These are phyloP conservation scores for Marchantia paleacea DNA, from an alignment of 225 moss, liverwort and hornwort species.

Conservation along the genomic window DNA sequence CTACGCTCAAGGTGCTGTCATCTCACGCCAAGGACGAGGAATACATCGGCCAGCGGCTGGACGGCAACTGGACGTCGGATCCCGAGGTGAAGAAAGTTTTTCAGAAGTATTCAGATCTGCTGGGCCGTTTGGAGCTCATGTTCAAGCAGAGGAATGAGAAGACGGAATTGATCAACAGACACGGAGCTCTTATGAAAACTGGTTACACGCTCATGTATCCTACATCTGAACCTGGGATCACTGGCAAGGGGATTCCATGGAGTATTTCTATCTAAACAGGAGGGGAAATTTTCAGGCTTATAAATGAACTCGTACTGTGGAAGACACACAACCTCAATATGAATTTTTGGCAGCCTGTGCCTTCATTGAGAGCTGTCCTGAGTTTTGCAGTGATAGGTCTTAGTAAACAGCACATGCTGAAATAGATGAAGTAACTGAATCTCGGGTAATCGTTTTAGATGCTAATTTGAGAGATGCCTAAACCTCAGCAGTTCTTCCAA, in stretches of 20 bases:
- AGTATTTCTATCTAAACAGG: conserved; percentile 30
- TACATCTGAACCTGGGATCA: conserved; percentile 44
- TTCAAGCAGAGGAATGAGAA: conserved; percentile 40
- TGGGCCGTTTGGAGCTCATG: conserved; percentile 27
- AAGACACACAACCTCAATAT: too few species aligned
- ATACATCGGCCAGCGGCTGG: conserved; percentile 35
- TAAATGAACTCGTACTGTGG: too few species aligned
- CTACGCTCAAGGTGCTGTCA: conserved; percentile 57
- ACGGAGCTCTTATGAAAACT: conserved; percentile 30
- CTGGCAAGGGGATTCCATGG: conserved; percentile 51
- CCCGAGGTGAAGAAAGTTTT: not conserved
- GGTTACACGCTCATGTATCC: conserved; percentile 49
- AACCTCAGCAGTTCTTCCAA: too few species aligned
- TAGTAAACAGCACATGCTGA: too few species aligned
- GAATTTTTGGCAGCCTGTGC: too few species aligned
- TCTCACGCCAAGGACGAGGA: conserved; percentile 65
- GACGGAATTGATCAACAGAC: conserved; percentile 33
- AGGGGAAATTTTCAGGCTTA: too few species aligned
- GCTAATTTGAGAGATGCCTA: too few species aligned
- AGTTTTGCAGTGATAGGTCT: too few species aligned
- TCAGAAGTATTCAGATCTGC: conserved; percentile 26
- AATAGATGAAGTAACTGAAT: too few species aligned
- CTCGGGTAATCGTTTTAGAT: too few species aligned
- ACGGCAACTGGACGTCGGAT: conserved; percentile 29
- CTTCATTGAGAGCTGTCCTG: too few species aligned